A percentile compares a stretch with the other conserved stretches of the same genome.
phyloP scores from a whole-genome alignment of 148 eudicot species.

The Linanthus parryae region DNA sequence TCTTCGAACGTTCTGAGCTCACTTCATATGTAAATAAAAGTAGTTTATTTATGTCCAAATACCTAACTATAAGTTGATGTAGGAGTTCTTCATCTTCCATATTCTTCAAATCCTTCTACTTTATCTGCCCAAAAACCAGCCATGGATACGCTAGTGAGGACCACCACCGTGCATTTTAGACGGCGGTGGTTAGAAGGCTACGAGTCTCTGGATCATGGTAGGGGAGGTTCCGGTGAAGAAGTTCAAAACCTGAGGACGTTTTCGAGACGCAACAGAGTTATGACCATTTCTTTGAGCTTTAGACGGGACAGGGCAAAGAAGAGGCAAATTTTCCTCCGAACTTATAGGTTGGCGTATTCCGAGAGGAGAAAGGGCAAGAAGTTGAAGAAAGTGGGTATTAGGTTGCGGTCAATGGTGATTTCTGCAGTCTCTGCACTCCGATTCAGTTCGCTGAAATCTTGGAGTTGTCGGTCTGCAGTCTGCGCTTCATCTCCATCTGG shows the following conservation, averaged over 20 bases:
- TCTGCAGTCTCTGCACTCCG: conserved; percentile 16
- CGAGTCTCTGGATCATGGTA: conserved; percentile 8
- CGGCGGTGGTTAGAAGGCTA: conserved; percentile 4
- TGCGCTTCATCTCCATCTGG: conserved; percentile 13
- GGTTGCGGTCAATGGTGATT: conserved; percentile 18
- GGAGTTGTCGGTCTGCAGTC: conserved; percentile 17
- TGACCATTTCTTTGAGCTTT: conserved; percentile 22
- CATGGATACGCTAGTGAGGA: conserved; percentile 16
- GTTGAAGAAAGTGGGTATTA: conserved; percentile 20
- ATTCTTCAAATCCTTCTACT: neutral
- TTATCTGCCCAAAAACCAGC: too few species aligned
- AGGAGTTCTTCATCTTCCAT: neutral
- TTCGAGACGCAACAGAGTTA: conserved; percentile 10
- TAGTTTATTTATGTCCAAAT: too few species aligned
- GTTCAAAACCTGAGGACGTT: conserved; percentile 8
- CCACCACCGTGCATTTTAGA: conserved; percentile 15
- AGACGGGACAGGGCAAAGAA: conserved; percentile 39
- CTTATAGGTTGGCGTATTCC: conserved; percentile 29
- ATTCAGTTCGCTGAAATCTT: conserved; percentile 12
- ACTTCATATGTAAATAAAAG: too few species aligned
- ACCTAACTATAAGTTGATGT: too few species aligned
- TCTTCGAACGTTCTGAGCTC: too few species aligned
- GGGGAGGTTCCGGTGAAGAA: conserved; percentile 3
- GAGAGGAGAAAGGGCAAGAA: conserved; percentile 13
- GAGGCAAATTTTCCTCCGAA: conserved; percentile 41